These are phyloP conservation scores for Leishmania major DNA, from an alignment of 208 protist genomes.

Conservation along the genomic window DNA sequence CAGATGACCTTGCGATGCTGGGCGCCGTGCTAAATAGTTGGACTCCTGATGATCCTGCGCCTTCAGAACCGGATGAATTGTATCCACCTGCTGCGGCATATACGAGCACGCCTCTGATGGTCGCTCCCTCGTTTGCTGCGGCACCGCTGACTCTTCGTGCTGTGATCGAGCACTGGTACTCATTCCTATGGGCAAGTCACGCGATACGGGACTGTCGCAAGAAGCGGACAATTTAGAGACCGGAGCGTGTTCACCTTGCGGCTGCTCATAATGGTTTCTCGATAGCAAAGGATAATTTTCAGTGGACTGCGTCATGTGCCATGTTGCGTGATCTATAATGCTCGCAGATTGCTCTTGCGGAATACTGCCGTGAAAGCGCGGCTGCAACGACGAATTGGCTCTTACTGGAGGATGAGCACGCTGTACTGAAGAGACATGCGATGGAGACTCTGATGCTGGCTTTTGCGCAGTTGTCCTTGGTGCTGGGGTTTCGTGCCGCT, in stretches of 20 bases:
- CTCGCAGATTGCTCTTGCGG: background rate
- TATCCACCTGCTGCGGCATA: background rate
- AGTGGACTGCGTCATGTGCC: background rate
- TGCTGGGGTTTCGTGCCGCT: background rate
- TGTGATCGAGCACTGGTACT: constrained; percentile 9
- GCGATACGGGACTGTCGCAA: background rate
- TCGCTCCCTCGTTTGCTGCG: background rate
- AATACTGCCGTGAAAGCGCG: background rate
- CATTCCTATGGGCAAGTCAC: background rate
- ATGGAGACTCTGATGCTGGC: background rate
- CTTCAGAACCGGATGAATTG: constrained; percentile 2
- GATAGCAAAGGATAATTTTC: background rate
- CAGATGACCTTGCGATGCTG: background rate
- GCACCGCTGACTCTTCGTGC: background rate
- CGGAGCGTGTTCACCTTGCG: constrained; percentile 20
- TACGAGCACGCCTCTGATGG: background rate
- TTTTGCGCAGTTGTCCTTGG: background rate
- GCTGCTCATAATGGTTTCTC: constrained; percentile 14
- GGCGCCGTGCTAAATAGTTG: background rate
- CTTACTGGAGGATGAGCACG: background rate
- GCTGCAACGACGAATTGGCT: background rate
- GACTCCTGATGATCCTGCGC: background rate
- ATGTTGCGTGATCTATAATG: background rate
- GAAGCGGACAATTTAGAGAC: background rate
- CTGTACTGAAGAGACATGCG: background rate